Evolutionary conservation across 495 filamentous ascomycete genomes (phyloP).

Genomic region (Pyrenopolyporus hunteri): DNA sequence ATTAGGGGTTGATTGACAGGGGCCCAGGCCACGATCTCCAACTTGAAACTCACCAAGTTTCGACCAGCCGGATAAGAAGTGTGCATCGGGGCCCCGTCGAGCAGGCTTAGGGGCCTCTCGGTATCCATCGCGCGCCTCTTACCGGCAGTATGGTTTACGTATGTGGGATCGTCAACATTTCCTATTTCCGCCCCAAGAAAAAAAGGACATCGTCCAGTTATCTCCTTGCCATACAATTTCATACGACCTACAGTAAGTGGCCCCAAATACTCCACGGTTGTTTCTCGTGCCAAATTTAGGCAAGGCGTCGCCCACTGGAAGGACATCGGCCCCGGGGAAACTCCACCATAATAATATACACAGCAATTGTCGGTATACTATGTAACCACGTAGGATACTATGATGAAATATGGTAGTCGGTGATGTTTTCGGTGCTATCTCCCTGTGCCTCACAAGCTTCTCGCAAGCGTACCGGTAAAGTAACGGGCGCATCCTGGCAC

Average conservation of each 20-base stretch:
- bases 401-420: no score
- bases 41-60: conserved; percentile 45
- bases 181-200: no score
- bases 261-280: no score
- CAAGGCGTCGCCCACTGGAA: not conserved
- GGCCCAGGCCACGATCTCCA: conserved; percentile 36
- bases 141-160: conserved; percentile 37
- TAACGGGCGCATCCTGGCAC: conserved; percentile 28
- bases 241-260: no score
- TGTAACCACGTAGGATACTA: no score
- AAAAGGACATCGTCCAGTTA: no score
- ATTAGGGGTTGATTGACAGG: conserved; percentile 32
- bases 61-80: conserved; percentile 38
- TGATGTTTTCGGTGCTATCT: no score
- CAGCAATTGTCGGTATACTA: no score
- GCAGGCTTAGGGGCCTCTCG: conserved; percentile 20
- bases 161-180: conserved; percentile 20
- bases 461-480: conserved; percentile 4
- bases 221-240: no score
- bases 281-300: not conserved
- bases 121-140: conserved; percentile 19
- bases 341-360: not conserved
- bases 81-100: conserved; percentile 24
- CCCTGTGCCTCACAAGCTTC: not conserved
- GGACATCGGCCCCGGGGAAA: not conserved